A percentile compares a stretch with the other conserved stretches of the same genome.
Evolutionary conservation across 2,329 filamentous ascomycete genomes (phyloP).

Genomic region (Pezicula carpinea): DNA sequence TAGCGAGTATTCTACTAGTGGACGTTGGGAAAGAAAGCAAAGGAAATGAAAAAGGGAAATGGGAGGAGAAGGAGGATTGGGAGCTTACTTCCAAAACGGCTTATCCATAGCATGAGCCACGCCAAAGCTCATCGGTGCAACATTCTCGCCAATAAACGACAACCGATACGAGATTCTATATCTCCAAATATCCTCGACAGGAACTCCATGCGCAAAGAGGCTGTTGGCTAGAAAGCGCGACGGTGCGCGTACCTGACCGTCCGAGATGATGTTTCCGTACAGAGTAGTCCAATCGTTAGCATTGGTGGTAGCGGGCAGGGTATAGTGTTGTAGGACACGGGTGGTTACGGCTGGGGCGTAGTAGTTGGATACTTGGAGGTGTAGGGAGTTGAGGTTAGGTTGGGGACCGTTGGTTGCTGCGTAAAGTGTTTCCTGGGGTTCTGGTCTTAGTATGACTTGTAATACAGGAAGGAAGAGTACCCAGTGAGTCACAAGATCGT

Average conservation of each 20-base stretch:
- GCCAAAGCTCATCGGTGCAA: conserved; percentile 32
- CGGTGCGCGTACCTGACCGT: conserved; percentile 36
- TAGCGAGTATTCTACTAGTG: not conserved
- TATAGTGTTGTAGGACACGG: conserved; percentile 32
- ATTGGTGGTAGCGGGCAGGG: conserved; percentile 26
- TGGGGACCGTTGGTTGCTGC: conserved; percentile 34
- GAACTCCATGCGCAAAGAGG: conserved; percentile 29
- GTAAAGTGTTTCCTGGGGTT: conserved; percentile 33
- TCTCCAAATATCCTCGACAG: conserved; percentile 33
- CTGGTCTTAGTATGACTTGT: too few species aligned
- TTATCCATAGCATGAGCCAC: conserved; percentile 38
- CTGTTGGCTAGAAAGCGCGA: conserved; percentile 30
- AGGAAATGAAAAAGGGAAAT: not conserved
- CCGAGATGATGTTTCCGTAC: conserved; percentile 37
- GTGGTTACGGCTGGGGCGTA: conserved; percentile 35
- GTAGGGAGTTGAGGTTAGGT: conserved; percentile 29
- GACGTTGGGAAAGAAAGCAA: too few species aligned
- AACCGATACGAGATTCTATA: conserved; percentile 38
- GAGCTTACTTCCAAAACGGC: conserved; percentile 37
- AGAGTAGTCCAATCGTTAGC: conserved; percentile 32
- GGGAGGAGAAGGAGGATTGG: not conserved
- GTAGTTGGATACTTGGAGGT: conserved; percentile 37
- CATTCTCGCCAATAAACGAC: conserved; percentile 36
- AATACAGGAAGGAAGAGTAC: too few species aligned
- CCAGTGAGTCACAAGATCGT: too few species aligned